Base-by-base conservation (phyloP, 148 eudicot genomes). In the Cornus florida region DNA sequence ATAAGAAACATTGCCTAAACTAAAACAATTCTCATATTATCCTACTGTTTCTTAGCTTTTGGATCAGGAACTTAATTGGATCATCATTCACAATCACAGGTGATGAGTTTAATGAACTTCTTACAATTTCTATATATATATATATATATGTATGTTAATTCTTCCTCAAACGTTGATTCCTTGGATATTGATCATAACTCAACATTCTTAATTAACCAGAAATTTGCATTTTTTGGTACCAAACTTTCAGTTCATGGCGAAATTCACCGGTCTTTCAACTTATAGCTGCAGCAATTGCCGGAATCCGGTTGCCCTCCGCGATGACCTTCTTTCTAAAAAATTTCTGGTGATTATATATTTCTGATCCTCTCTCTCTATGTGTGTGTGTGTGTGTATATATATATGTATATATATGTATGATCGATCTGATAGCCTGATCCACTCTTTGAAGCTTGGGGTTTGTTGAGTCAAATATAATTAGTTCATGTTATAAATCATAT, bases 261-360 rank as follows among this genome's bases (percentile, higher is more conserved):
- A 77, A 39, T 73, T 23, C 62, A 65, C 13, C 17, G 67, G 81
- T 67, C 67, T 17, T 62, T 62, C 79, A 31, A 46, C 80, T 7
- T 88, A 73, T 71, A 80, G 83, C 74, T 88, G 89, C 86, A 82
- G 79, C n/a, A 84, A 33, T 48, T 88, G 91, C 78, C 80, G 77
- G 69, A 88, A 80, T 79, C 87, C 87, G 16, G 57, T 88, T 35
- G 91, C 89, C 39, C 85, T 80, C 20, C 76, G 76, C 43, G 79
- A 69, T 33, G 83, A 88, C 62, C 84, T 88, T 64, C 77, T 86
- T 67, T 88, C 91, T 32, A 88, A 88, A 79, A 7, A 67, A 19
- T 88, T 72, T 72, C 8, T 48, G 88, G 88, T 85, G 13, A 79
- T 20, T n/a, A 62, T 20, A 3, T 3, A 62, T 62, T 62, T 53